A percentile compares a stretch with the other conserved stretches of the same genome.
phyloP scores from a whole-genome alignment of 2,329 filamentous ascomycete species.

The Ophidiomyces ophidiicola region DNA sequence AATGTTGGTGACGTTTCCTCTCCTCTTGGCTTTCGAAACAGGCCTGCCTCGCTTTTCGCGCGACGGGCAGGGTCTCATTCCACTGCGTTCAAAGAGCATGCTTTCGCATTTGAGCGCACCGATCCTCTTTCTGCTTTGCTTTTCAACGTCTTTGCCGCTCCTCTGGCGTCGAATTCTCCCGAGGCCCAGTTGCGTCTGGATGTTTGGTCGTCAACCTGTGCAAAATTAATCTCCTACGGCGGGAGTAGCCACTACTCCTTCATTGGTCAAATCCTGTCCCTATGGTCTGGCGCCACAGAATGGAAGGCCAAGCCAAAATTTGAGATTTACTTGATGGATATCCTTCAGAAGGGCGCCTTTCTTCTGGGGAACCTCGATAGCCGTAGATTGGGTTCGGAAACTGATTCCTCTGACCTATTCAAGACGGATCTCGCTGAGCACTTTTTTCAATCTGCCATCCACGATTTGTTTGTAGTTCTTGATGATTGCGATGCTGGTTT shows the following conservation, averaged over 20 bases:
- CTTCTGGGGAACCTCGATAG: constrained; percentile 75
- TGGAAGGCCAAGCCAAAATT: constrained; percentile 85
- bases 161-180: constrained; percentile 64
- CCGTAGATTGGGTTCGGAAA: constrained; percentile 55
- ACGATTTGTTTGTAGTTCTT: constrained; percentile 71
- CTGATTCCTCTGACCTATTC: constrained; percentile 55
- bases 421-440: constrained; percentile 73
- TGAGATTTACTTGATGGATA: constrained; percentile 90
- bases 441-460: constrained; percentile 74
- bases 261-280: constrained; percentile 70
- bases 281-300: constrained; percentile 73
- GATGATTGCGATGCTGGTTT: constrained; percentile 81
- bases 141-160: constrained; percentile 81
- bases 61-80: constrained; percentile 37
- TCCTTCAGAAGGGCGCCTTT: constrained; percentile 84
- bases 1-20: constrained; percentile 76
- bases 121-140: constrained; percentile 75
- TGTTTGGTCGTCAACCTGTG: constrained; percentile 79
- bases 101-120: constrained; percentile 78
- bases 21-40: constrained; percentile 48
- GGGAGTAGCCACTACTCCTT: constrained; percentile 69
- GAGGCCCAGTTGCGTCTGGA: constrained; percentile 71
- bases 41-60: constrained; percentile 37
- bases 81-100: constrained; percentile 62
- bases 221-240: constrained; percentile 65